Evolutionary conservation across 2,329 filamentous ascomycete species (phyloP).

Genomic region (Ophiostoma fasciatum): DNA sequence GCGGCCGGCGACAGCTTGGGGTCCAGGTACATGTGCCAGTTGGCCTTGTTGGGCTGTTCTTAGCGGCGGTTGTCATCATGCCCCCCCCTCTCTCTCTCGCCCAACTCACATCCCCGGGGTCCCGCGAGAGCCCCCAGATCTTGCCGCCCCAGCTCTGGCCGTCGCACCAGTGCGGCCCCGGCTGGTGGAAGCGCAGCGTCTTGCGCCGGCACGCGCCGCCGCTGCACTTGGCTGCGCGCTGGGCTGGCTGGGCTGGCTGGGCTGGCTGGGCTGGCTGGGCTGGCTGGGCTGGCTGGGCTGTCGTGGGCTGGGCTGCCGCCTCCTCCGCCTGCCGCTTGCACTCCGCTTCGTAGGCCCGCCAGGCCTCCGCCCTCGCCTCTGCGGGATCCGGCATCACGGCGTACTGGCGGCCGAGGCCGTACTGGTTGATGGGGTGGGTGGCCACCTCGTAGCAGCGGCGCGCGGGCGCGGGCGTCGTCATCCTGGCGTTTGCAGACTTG

Average conservation of each 20-base stretch:
- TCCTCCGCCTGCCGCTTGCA: background rate
- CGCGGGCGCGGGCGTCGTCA: too few species aligned
- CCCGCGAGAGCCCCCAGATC: conserved; percentile 7
- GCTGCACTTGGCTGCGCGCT: background rate
- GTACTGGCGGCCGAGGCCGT: conserved; percentile 5
- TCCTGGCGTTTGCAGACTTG: too few species aligned
- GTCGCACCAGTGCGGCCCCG: conserved; percentile 11
- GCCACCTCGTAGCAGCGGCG: conserved; percentile 2
- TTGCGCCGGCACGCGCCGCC: background rate
- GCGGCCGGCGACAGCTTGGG: conserved; percentile 5
- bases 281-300: too few species aligned
- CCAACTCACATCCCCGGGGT: conserved; percentile 5
- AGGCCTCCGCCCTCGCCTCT: conserved; percentile 5
- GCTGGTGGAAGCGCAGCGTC: conserved; percentile 1
- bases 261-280: too few species aligned
- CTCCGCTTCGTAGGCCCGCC: conserved; percentile 4
- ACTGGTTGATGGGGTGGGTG: conserved; percentile 4
- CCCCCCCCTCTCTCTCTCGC: too few species aligned
- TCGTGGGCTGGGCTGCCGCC: too few species aligned
- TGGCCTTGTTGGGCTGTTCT: conserved; percentile 1
- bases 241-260: too few species aligned
- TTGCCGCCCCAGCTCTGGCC: conserved; percentile 11
- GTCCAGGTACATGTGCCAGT: conserved; percentile 9
- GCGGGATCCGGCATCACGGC: conserved; percentile 1
- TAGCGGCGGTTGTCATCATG: too few species aligned